Percentiles rank a stretch among this genome's conserved stretches.
phyloP scores from a whole-genome alignment of 495 filamentous ascomycete genomes.

The Aspergillus sclerotiicarbonarius region DNA sequence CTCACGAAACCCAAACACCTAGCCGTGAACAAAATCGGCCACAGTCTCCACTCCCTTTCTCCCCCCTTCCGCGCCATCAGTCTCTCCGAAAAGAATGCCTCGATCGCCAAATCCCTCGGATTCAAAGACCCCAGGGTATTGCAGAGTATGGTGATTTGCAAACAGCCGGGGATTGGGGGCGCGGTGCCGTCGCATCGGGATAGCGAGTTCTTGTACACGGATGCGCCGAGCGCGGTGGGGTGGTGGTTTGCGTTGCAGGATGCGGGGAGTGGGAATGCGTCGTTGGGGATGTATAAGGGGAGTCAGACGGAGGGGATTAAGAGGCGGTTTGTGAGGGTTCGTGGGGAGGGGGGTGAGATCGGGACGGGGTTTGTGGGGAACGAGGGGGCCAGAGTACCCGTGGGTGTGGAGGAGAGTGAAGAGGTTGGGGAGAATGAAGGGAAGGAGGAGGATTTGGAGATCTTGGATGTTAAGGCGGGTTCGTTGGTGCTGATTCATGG shows the following conservation, averaged over 20 bases:
- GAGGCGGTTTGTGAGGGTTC: conserved; percentile 71
- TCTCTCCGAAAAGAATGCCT: conserved; percentile 52
- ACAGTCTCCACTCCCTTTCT: conserved; percentile 77
- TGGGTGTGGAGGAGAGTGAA: conserved; percentile 36
- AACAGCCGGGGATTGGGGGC: conserved; percentile 93
- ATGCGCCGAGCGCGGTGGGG: conserved; percentile 85
- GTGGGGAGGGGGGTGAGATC: conserved; percentile 27
- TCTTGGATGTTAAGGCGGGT: conserved; percentile 81
- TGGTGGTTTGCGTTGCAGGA: conserved; percentile 98
- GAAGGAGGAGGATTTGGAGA: conserved; percentile 57
- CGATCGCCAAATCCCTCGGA: conserved; percentile 67
- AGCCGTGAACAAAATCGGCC: conserved; percentile 96
- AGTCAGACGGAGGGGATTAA: conserved; percentile 59
- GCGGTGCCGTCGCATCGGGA: conserved; percentile 87
- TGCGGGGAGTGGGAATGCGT: conserved; percentile 78
- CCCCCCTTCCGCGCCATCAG: conserved; percentile 66
- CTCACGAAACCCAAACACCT: conserved; percentile 73
- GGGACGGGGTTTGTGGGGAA: conserved; percentile 59
- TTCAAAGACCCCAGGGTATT: conserved; percentile 74
- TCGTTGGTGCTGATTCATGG: conserved; percentile 92
- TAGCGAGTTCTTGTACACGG: conserved; percentile 86
- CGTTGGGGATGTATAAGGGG: conserved; percentile 78
- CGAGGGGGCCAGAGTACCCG: conserved; percentile 45
- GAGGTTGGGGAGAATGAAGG: conserved; percentile 30
- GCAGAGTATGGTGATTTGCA: conserved; percentile 98